Evolutionary conservation across 768 basidiomycete genomes (phyloP).

Genomic region (Lentinula edodes): DNA sequence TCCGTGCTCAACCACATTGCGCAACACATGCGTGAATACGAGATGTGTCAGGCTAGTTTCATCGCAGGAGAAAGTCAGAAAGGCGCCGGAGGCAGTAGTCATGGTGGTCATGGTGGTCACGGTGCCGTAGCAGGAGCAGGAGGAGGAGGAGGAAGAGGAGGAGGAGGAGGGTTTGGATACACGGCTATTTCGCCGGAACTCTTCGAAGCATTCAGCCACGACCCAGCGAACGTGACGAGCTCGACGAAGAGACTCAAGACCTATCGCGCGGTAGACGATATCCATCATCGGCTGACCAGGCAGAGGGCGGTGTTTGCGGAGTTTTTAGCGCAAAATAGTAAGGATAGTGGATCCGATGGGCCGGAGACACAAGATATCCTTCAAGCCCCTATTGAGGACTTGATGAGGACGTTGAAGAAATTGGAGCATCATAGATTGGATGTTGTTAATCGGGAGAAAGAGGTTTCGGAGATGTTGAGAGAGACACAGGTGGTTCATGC

Average conservation of each 20-base stretch:
- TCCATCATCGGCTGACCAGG: slow-evolving; percentile 52
- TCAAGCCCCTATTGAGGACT: slow-evolving; percentile 45
- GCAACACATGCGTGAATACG: slow-evolving; percentile 58
- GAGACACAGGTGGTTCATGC: slow-evolving; percentile 52
- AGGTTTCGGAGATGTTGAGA: slow-evolving; percentile 42
- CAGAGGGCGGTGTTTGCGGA: slow-evolving; percentile 51
- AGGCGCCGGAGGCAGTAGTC: no score
- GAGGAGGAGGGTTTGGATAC: slow-evolving; percentile 23
- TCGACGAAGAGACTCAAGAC: slow-evolving; percentile 54
- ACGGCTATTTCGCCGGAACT: slow-evolving; percentile 55
- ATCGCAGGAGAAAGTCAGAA: slow-evolving; percentile 29
- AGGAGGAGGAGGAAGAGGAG: no score
- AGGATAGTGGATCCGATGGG: not conserved
- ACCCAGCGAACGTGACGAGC: slow-evolving; percentile 71
- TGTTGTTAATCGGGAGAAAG: slow-evolving; percentile 40
- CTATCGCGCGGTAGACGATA: slow-evolving; percentile 75
- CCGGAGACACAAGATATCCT: slow-evolving; percentile 36
- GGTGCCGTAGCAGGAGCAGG: not conserved
- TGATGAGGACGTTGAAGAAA: slow-evolving; percentile 42
- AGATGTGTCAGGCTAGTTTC: slow-evolving; percentile 49
- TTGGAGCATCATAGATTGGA: slow-evolving; percentile 42
- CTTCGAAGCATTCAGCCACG: slow-evolving; percentile 69
- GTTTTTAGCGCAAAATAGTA: slow-evolving; percentile 33
- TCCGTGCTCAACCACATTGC: slow-evolving; percentile 66
- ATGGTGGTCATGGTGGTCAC: not conserved